phyloP scores from a whole-genome alignment of 148 eudicot genomes.

The Diospyros kaki region DNA sequence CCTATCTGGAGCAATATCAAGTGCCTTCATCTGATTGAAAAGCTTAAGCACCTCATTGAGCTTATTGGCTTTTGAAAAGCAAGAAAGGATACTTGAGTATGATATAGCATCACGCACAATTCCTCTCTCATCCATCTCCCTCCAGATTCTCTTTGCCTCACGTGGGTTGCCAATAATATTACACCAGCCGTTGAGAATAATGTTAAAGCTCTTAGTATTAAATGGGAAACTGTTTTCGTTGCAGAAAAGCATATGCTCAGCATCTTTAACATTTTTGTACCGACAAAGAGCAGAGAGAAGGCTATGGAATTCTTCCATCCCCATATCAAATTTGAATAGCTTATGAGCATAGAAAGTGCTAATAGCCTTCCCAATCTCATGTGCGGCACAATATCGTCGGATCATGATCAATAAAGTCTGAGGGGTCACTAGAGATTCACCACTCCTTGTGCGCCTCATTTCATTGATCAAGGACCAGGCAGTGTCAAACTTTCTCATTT shows the following conservation, averaged over 20 bases:
- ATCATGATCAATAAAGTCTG: slow-evolving; percentile 81
- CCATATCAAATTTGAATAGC: slow-evolving; percentile 48
- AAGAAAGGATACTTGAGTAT: slow-evolving; percentile 65
- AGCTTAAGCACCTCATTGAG: slow-evolving; percentile 48
- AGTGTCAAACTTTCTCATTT: slow-evolving; percentile 75
- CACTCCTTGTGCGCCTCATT: slow-evolving; percentile 45
- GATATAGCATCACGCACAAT: slow-evolving; percentile 59
- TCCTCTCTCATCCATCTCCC: slow-evolving; percentile 55
- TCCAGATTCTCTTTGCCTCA: slow-evolving; percentile 79
- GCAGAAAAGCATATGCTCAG: slow-evolving; percentile 76
- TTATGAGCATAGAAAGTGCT: slow-evolving; percentile 69
- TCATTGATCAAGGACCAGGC: slow-evolving; percentile 80
- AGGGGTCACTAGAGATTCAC: slow-evolving; percentile 43
- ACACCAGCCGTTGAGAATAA: slow-evolving; percentile 85
- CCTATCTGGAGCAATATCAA: slow-evolving; percentile 61
- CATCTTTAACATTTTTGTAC: slow-evolving; percentile 89
- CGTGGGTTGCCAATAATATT: slow-evolving; percentile 54
- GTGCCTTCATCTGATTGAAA: slow-evolving; percentile 58
- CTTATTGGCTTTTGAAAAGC: slow-evolving; percentile 51
- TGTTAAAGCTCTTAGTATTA: slow-evolving; percentile 82
- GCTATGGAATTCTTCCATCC: slow-evolving; percentile 71
- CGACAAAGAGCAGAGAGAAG: slow-evolving; percentile 78
- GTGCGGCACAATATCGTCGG: slow-evolving; percentile 66
- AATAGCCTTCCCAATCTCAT: slow-evolving; percentile 74
- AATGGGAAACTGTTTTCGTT: slow-evolving; percentile 52